Base-by-base conservation (phyloP, 2,329 filamentous ascomycete species). In the Aspergillus proliferans region DNA sequence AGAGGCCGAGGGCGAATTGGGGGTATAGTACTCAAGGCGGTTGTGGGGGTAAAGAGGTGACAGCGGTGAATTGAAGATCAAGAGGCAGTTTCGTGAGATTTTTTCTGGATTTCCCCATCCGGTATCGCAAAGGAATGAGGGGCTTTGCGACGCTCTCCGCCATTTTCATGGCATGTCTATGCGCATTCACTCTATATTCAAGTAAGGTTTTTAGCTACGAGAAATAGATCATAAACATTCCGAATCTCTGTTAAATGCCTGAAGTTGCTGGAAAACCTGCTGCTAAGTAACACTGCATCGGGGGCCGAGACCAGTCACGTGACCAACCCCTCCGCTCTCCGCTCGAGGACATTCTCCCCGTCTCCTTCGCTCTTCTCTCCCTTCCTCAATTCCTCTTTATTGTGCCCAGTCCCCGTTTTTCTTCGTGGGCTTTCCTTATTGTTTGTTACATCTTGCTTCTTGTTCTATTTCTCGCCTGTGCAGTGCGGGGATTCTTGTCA, bases 41-140 rank as follows among this genome's bases (percentile, higher is more conserved):
- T 40, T 15, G 38, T 40, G n/a, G 41, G 45, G 45, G 40, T 43
- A 46, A 40, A 42, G 47, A 43, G 54, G 48, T 48, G 45, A 36
- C 42, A 47, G 45, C 41, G 48, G 52, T 47, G 52, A 53, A 54
- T 55, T 48, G 50, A 60, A 55, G 57, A 56, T 53, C 55, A 21
- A 40, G 15, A 40, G 5, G 18, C 15, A 15, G 18, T 30, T 40
- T 22, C 15, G 10, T 18, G 38, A 40, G 18, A 19, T 40, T 40
- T 40, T 38, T 38, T 19, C 38, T 40, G 38, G 38, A 22, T 40
- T 40, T 40, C 38, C 38, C 15, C 15, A 40, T 40, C 18, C 15
- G 38, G 38, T 19, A 18, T 30, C 26, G 26, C 26, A 30, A 4
- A 30, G 26, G 10, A 40, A 19, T 22, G 18, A 40, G 18, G 38